These are phyloP conservation scores for Didymella sp. DNA, from an alignment of 2,329 filamentous ascomycete genomes.

Conservation along the genomic window DNA sequence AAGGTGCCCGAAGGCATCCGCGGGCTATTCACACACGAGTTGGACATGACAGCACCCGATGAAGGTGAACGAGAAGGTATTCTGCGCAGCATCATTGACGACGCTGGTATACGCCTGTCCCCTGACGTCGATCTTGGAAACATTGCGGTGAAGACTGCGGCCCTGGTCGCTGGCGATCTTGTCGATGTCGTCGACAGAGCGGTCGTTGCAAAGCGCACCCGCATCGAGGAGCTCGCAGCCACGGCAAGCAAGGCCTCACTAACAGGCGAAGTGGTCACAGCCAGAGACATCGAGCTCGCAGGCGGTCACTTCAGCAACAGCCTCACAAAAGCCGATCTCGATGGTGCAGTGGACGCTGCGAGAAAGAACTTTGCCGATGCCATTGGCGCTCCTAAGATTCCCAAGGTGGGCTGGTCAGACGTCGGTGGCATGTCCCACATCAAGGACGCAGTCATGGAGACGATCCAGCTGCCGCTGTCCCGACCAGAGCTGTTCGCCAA, in stretches of 20 bases:
- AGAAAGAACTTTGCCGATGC: conserved; percentile 98
- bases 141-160: conserved; percentile 93
- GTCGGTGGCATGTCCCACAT: conserved; percentile 92
- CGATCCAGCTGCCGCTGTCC: conserved; percentile 90
- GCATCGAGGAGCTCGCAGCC: conserved; percentile 75
- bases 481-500: conserved; percentile 93
- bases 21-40: conserved; percentile 91
- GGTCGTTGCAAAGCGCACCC: conserved; percentile 74
- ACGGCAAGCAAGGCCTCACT: conserved; percentile 50
- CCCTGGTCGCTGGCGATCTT: conserved; percentile 90
- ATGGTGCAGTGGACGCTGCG: conserved; percentile 90
- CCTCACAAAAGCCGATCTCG: conserved; percentile 83
- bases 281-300: conserved; percentile 85
- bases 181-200: conserved; percentile 94
- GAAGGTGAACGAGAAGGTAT: conserved; percentile 92
- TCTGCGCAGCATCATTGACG: conserved; percentile 76
- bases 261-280: conserved; percentile 58
- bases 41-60: conserved; percentile 92
- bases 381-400: conserved; percentile 97
- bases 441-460: conserved; percentile 96
- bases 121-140: conserved; percentile 82
- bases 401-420: conserved; percentile 95
- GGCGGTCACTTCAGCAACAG: conserved; percentile 81
- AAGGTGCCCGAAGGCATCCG: conserved; percentile 90
- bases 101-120: conserved; percentile 77